Base-by-base conservation (phyloP, 2,329 filamentous ascomycete genomes). In the Botryotinia narcissicola region DNA sequence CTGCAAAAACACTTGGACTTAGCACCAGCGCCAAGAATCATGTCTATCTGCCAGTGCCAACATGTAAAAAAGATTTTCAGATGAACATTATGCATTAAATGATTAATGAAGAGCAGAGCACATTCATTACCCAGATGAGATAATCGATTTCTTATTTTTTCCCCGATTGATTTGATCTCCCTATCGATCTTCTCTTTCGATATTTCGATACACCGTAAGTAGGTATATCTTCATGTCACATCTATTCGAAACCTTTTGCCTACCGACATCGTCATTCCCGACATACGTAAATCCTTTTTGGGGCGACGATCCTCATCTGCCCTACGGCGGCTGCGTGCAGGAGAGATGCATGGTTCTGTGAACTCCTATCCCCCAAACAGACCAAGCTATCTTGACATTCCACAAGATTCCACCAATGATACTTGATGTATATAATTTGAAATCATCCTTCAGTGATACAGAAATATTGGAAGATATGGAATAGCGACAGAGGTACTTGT, bases 221-320 rank as follows among this genome's bases (percentile, higher is more conserved):
- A 51, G 44, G 48, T 70, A n/a, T n/a, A 64, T 37, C 40, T 35
- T 57, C 16, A 40, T 59, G 70, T 72, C 37, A 70, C 59, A 73
- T 59, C 42, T 63, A 61, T 63, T 16, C 48, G n/a, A 54, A 64
- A 63, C 59, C 37, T 57, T 35, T 54, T 18, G 29, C 44, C 20
- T 67, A 20, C 62, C 22, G 29, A 29, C n/a, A 63, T 64, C 54
- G 22, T 62, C 46, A 71, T 35, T 59, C 37, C 62, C 42, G 35
- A 32, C 64, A 35, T 46, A 54, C 44, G 51, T 61, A 59, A 35
- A 66, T 59, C 72, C 71, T 69, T 62, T 69, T 66, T 12, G 48
- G 48, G 73, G 46, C 73, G 76, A 76, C 73, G 76, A 77, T 77
- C 75, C 51, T 73, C 75, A 76, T 74, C 73, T 73, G 51, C 72